Conservation (phyloP, 129 eudicot genomes). For the Saposhnikovia divaricata region DNA sequence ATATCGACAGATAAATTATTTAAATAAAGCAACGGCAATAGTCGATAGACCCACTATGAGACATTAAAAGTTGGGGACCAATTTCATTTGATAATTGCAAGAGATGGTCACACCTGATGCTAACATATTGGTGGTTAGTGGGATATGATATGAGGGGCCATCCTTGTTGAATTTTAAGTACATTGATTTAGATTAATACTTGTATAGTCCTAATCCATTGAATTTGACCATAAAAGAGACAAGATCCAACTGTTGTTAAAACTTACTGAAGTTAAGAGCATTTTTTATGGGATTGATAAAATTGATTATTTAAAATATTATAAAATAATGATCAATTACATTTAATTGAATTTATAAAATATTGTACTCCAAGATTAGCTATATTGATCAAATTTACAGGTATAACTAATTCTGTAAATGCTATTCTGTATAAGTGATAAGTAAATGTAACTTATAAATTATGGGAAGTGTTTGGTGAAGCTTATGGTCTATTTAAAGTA, state of each 20-base stretch:
- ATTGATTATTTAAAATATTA: too few relatives aligned
- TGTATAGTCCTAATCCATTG: background rate
- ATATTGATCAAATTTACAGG: too few relatives aligned
- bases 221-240: background rate
- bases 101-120: background rate
- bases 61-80: background rate
- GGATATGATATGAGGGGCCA: background rate
- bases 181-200: background rate
- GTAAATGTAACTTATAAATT: too few relatives aligned
- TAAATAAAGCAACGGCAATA: background rate
- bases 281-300: too few relatives aligned
- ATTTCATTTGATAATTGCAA: background rate
- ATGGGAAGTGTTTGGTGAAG: too few relatives aligned
- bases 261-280: background rate
- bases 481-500: too few relatives aligned
- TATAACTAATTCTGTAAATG: too few relatives aligned
- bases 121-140: slow-evolving; percentile 6
- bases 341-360: too few relatives aligned
- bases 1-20: background rate
- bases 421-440: too few relatives aligned
- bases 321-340: too few relatives aligned
- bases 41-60: background rate
- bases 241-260: background rate
- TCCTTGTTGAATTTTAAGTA: background rate
- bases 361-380: too few relatives aligned